Base-by-base conservation (phyloP, 2,329 filamentous ascomycete species). In the Daldinia sp. region DNA sequence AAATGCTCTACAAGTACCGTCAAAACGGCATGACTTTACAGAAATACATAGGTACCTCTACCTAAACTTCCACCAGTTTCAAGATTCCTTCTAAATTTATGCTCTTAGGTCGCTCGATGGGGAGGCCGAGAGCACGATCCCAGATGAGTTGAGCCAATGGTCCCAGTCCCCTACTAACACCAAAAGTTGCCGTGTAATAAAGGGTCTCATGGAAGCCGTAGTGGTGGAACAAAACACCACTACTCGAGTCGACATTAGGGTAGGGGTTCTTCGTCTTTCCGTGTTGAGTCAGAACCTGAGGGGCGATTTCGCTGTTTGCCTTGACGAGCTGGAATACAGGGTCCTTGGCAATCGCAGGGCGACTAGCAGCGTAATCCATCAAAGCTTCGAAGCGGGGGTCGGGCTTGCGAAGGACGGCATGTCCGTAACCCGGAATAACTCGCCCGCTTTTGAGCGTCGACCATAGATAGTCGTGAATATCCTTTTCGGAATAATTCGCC, bases 191-290 rank as follows among this genome's bases (percentile, higher is more conserved):
- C 3, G 89, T 91, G 84, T 98, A 99, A 86, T 98, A 99, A 10
- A 98, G 87, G 0, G 95, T 97, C 85, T 98, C 93, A 80, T 93
- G 92, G 89, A 99, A 97, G 65, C 95, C 96, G 80, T 97, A 99
- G 85, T 98, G 94, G 82, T 98, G 91, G 89, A 99, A 98, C 55
- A 99, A 87, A 5, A 98, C 94, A 72, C 96, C 96, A 0, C 94
- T 97, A 71, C 89, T 91, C 54, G 92, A 94, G 82, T 99, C 96
- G 69, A 99, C 96, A 80, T 99, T 99, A 72, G 96, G 96, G 83
- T 95, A 97, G 1, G 96, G 94, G 84, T 97, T 97, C 87, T 97
- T 97, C 74, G 94, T 97, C 90, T 98, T 98, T 81, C 96, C 96
- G 79, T 99, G 96, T 84, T 98, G 90, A 76, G 89, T 96, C 75